Base-by-base conservation (phyloP, 352 stramenopile species). In the Phytopythium mirpurense region DNA sequence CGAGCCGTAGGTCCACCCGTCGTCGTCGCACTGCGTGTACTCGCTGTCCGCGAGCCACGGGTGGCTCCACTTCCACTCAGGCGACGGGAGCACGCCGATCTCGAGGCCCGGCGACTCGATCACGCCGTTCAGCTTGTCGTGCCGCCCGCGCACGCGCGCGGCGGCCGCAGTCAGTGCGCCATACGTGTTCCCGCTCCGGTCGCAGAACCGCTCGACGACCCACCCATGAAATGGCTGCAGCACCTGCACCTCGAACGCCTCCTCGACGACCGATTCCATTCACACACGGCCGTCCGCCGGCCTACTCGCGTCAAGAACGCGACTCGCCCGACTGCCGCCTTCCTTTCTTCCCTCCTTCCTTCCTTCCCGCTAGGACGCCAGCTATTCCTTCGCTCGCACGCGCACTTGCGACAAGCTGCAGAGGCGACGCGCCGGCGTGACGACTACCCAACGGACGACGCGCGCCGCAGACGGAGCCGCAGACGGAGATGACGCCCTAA, bases 1-100 rank as follows among this genome's bases (percentile, higher is more conserved):
- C 31, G 81, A 90, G 54, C 84, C 84, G 66, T 95, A 95, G 47
- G 70, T 79, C 84, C 84, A 95, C 34, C 81, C 82, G 62, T 95
- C 80, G 37, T 90, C 77, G 43, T 94, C 83, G 54, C 83, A 92
- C 59, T 86, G 70, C 44, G 82, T 86, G 57, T 90, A 94, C 52
- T 88, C 76, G 41, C 70, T 60, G 43, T 92, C 83, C 9, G 72
- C 68, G 21, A 88, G 63, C 83, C 83, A 94, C 14, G 67, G 63
- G 54, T 92, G 79, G 45, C 75, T 88, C 83, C 83, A 94, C 71
- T 89, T 87, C 83, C 83, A 94, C 36, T 90, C 77, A 36, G 56
- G 41, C 18, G 66, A 89, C 29, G 65, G 74, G 18, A 90, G 42
- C 3, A 78, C 74, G n/a, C 82, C 77, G 40, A 90, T 74, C 57